Evolutionary conservation across 228 moss, liverwort and hornwort genomes (phyloP), one percentile per base, ranked within the genome.

Genomic region (Sphagnum magellanicum): DNA sequence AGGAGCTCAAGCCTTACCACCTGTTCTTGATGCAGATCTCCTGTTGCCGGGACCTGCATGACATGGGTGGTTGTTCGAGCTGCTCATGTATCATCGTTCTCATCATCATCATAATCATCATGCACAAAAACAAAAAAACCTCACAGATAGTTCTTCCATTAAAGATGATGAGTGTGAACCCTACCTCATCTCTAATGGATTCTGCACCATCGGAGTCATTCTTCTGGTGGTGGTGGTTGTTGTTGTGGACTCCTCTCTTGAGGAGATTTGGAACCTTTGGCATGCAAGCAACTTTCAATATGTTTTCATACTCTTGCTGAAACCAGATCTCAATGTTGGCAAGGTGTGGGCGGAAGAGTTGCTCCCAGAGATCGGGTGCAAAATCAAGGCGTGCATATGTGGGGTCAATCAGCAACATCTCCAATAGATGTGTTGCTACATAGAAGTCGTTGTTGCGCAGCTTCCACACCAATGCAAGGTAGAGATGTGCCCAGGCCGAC

Each of bases 331-430:
- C 72, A 51, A 84, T 72, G 72, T 71, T 84, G 6, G 80, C 58
- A 10, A 79, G 79, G 63, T 80, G 80, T 4, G 84, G 84, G 59
- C 74, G 77, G 66, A 84, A 84, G 72, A 84, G 72, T 60, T 79
- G 71, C 52, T 79, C 79, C 84, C 84, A 84, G 4, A 84, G 75
- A 17, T 61, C 72, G 48, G 84, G 80, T 6, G 77, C 77, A 62
- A 84, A 84, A 64, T 84, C 84, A 57, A 79, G 77, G 6, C 84
- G 77, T 49, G 80, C 71, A 67, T 75, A 75, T 11, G 74, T 57
- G 4, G 84, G 84, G 63, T 84, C 80, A 68, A 84, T 59, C n/a
- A 80, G 68, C 51, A 84, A 84, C 84, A 84, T 84, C 69, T 79
- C 79, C 47, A 84, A 73, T 77, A 77, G 76, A 50, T 80, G 84